Conservation (phyloP, 257 asterid species). For the Plectranthus barbatus region DNA sequence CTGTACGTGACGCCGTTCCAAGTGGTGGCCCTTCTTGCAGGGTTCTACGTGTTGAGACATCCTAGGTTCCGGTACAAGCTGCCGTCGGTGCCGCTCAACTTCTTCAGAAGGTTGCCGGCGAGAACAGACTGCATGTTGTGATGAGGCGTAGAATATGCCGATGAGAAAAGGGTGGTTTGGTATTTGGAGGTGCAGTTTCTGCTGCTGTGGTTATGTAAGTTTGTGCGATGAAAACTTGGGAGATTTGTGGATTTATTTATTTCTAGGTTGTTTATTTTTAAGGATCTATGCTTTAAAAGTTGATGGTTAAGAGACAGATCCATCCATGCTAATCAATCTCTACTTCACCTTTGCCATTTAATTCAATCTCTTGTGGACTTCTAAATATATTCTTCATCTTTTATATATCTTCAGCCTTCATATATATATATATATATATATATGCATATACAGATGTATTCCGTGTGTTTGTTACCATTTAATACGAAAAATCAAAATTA, state of each 20-base stretch:
- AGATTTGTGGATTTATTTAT: conserved; percentile 15
- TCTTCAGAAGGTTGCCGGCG: conserved; percentile 70
- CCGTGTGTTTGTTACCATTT: no score
- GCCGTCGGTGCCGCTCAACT: conserved; percentile 59
- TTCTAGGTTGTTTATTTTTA: conserved; percentile 21
- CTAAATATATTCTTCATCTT: conserved; percentile 5
- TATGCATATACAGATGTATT: no score
- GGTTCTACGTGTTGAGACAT: conserved; percentile 61
- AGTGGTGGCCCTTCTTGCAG: conserved; percentile 50
- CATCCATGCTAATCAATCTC: conserved; percentile 23
- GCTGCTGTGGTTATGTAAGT: conserved; percentile 21
- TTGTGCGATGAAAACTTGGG: conserved; percentile 20
- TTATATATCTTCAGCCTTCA: no score
- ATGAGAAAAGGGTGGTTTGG: conserved; percentile 4
- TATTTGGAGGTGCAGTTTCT: conserved; percentile 12
- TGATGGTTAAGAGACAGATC: conserved; percentile 15
- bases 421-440: not conserved
- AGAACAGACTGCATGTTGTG: conserved; percentile 61
- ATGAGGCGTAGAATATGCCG: conserved; percentile 13
- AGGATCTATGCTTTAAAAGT: not conserved
- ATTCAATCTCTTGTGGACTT: conserved; percentile 24
- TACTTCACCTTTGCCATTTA: conserved; percentile 23
- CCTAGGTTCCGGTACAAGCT: conserved; percentile 62
- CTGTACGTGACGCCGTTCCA: conserved; percentile 66
- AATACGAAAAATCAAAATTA: no score